Percentiles rank a stretch among this genome's conserved stretches.
These are phyloP conservation scores for Candida smagusa DNA, from an alignment of 1,139 yeast species.

Conservation along the genomic window DNA sequence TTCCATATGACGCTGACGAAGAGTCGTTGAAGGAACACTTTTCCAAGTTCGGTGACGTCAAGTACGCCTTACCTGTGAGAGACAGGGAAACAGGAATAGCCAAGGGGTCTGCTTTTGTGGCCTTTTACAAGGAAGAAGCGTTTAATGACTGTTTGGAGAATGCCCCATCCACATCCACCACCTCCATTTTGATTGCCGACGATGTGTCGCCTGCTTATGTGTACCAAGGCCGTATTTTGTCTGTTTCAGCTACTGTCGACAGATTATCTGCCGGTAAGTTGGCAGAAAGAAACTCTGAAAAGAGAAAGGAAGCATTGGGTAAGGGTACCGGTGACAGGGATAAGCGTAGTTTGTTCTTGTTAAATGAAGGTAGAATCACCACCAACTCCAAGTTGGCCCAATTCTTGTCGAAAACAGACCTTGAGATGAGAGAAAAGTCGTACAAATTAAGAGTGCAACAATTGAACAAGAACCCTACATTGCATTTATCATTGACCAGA, in stretches of 20 bases:
- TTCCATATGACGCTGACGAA: conserved; percentile 90
- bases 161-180: conserved; percentile 76
- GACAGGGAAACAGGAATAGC: conserved; percentile 86
- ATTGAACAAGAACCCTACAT: conserved; percentile 82
- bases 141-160: conserved; percentile 65
- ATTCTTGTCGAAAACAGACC: conserved; percentile 63
- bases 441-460: conserved; percentile 85
- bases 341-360: conserved; percentile 75
- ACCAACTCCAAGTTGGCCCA: conserved; percentile 77
- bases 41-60: conserved; percentile 77
- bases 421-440: conserved; percentile 87
- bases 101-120: conserved; percentile 93
- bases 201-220: conserved; percentile 88
- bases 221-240: conserved; percentile 86
- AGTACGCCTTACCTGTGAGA: conserved; percentile 89
- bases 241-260: conserved; percentile 81
- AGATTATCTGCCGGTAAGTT: conserved; percentile 78
- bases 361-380: conserved; percentile 92
- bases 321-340: conserved; percentile 79
- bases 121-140: conserved; percentile 62
- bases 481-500: conserved; percentile 89
- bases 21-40: conserved; percentile 79
- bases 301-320: conserved; percentile 75
- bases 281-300: conserved; percentile 68
- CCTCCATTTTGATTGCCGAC: conserved; percentile 84